Base-by-base conservation (phyloP, 192 early-diverging fungal species). In the Jimgerdemannia lactiflua region DNA sequence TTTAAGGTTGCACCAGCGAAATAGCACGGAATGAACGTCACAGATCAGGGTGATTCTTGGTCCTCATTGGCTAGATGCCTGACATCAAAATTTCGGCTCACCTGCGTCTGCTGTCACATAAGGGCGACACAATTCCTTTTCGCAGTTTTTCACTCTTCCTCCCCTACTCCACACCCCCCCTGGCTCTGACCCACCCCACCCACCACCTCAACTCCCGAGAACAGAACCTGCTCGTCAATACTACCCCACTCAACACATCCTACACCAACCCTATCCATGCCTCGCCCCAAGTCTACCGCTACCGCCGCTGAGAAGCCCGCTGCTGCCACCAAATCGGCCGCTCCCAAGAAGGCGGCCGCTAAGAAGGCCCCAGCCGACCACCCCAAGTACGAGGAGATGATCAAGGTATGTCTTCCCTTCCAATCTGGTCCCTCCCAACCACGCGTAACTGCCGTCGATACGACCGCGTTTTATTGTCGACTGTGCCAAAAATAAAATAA, bases 271-370 rank as follows among this genome's bases (percentile, higher is more conserved):
- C 78, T 77, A 75, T 66, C 72, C 65, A 70, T 70, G 54, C 70
- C 80, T 79, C 77, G 82, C 78, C 66, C 80, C 65, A 82, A 85
- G 74, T 80, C 79, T 69, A 76, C 78, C 42, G 41, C 79, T 65
- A 41, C 76, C 74, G 72, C 20, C 67, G 70, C 75, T 72, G 76
- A 72, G 14, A 75, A 71, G 41, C 65, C 75, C n/a, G 65, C 80
- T 42, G 73, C 74, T 74, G 72, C 74, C 59, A 73, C 77, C 49
- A 70, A 65, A 29, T 75, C 79, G 39, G 77, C 75, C 59, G 78
- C 78, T 71, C 70, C 79, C 70, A 69, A 20, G 39, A 78, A 78
- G 41, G 71, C 79, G 44, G 71, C 82, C 42, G 70, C 73, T 65
- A 80, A 79, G 75, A 85, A 81, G 80, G 59, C 76, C 44, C 79